A percentile compares a stretch with the other conserved stretches of the same genome.
These are phyloP conservation scores for Lentinula boryana DNA, from an alignment of 768 basidiomycete species.

Conservation along the genomic window DNA sequence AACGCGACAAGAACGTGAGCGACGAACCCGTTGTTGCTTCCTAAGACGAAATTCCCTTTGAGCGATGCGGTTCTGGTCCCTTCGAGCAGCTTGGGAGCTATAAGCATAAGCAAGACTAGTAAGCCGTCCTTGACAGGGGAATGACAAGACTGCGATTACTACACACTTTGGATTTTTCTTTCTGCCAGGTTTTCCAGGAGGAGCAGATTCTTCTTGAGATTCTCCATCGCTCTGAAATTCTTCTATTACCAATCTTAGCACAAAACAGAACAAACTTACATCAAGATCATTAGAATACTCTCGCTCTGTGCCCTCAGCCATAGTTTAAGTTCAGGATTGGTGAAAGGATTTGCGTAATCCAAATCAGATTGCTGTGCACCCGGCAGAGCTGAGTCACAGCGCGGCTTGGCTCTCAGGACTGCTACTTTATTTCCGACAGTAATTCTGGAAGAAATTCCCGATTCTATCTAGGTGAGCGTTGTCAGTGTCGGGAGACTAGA, in stretches of 20 bases:
- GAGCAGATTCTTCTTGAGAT: conserved; percentile 37
- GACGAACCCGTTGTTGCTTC: conserved; percentile 75
- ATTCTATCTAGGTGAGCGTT: too few relatives aligned
- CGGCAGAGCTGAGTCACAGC: not conserved
- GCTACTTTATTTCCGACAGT: too few relatives aligned
- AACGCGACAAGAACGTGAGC: not conserved
- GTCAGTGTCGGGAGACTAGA: too few relatives aligned
- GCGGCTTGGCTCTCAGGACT: not conserved
- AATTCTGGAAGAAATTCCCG: too few relatives aligned
- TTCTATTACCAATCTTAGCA: conserved; percentile 1
- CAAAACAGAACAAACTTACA: conserved; percentile 19
- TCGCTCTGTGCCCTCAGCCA: conserved; percentile 46
- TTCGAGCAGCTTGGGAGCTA: conserved; percentile 82
- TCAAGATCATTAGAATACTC: conserved; percentile 63
- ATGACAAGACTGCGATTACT: conserved; percentile 17
- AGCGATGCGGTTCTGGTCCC: conserved; percentile 89
- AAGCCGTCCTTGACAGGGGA: conserved; percentile 5
- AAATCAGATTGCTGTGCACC: not conserved
- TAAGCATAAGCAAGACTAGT: conserved; percentile 10
- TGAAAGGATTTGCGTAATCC: conserved; percentile 35
- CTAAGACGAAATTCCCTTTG: conserved; percentile 89
- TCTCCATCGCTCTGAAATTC: conserved; percentile 55
- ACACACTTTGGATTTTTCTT: conserved; percentile 86
- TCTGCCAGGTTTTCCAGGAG: conserved; percentile 63
- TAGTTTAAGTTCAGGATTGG: conserved; percentile 41